These are phyloP conservation scores for Cladorrhinum sp. DNA, from an alignment of 2,329 filamentous ascomycete genomes.

Conservation along the genomic window DNA sequence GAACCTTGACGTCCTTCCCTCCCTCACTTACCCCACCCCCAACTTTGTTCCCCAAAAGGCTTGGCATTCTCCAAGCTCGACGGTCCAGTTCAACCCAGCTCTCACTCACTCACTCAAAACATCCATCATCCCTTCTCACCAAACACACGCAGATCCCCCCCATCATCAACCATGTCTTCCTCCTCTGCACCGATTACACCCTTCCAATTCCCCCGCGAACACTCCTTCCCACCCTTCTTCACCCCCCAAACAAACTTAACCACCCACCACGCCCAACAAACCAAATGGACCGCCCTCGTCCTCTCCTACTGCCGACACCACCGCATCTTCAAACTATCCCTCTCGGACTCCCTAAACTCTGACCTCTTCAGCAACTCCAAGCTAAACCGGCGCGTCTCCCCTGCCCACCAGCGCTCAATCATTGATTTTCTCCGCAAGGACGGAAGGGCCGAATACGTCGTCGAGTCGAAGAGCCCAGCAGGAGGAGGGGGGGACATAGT, in stretches of 20 bases:
- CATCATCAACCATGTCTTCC: background rate
- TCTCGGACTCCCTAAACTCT: conserved; percentile 45
- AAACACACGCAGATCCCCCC: too few species aligned
- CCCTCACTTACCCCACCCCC: background rate
- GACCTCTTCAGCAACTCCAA: conserved; percentile 57
- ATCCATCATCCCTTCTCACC: background rate
- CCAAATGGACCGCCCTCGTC: conserved; percentile 83
- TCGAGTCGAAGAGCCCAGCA: conserved; percentile 6
- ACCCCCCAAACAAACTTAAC: conserved; percentile 72
- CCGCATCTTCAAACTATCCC: conserved; percentile 70
- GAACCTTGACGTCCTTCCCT: background rate
- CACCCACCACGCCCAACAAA: conserved; percentile 71
- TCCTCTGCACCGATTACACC: conserved; percentile 12
- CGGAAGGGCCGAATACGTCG: conserved; percentile 65
- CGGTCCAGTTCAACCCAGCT: background rate
- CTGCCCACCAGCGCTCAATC: conserved; percentile 54
- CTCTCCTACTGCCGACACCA: conserved; percentile 79
- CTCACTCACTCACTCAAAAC: background rate
- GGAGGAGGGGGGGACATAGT: conserved; percentile 50
- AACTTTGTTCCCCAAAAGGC: background rate
- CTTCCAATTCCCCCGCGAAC: conserved; percentile 61
- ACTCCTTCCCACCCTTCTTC: conserved; percentile 83
- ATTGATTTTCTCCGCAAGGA: conserved; percentile 58
- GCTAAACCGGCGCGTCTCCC: conserved; percentile 50
- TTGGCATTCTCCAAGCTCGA: background rate